These are phyloP conservation scores for Pleurotus eryngii DNA, from an alignment of 768 basidiomycete genomes.

Conservation along the genomic window DNA sequence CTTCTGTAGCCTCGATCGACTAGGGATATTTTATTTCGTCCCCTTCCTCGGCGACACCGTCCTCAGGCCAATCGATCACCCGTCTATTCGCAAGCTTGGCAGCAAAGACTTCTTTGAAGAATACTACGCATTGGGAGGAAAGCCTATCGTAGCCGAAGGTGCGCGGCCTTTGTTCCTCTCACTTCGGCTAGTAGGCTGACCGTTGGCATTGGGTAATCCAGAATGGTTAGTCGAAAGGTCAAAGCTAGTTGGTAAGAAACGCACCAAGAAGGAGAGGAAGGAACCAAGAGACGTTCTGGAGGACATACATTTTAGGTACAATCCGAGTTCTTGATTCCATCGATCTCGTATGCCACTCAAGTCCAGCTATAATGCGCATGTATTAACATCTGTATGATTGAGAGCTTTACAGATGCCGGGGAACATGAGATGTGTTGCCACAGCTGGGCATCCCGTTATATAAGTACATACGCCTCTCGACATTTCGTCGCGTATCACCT, in stretches of 20 bases:
- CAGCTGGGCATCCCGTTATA: too few relatives aligned
- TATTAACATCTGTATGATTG: too few relatives aligned
- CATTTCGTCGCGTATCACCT: too few relatives aligned
- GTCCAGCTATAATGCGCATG: too few relatives aligned
- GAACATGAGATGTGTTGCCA: too few relatives aligned
- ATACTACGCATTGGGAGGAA: conserved; percentile 12
- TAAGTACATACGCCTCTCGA: too few relatives aligned
- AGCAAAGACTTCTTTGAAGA: conserved; percentile 14
- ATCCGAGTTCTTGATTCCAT: background rate
- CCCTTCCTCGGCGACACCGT: conserved; percentile 11
- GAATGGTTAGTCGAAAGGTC: conserved; percentile 1
- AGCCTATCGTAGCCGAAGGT: conserved; percentile 13
- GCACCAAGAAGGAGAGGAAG: background rate
- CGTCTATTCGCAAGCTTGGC: conserved; percentile 5
- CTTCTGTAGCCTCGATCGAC: conserved; percentile 8
- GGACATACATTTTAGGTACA: conserved; percentile 1
- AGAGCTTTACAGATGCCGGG: too few relatives aligned
- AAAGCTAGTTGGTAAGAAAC: conserved; percentile 4
- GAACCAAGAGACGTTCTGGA: conserved; percentile 4
- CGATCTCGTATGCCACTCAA: too few relatives aligned
- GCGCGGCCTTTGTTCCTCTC: background rate
- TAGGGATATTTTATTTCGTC: conserved; percentile 14
- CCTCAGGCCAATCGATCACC: conserved; percentile 9
- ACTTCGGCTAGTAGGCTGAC: background rate
- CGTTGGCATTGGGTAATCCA: background rate